These are phyloP conservation scores for Acmispon strigosus DNA, from an alignment of 306 rosid species.

Conservation along the genomic window DNA sequence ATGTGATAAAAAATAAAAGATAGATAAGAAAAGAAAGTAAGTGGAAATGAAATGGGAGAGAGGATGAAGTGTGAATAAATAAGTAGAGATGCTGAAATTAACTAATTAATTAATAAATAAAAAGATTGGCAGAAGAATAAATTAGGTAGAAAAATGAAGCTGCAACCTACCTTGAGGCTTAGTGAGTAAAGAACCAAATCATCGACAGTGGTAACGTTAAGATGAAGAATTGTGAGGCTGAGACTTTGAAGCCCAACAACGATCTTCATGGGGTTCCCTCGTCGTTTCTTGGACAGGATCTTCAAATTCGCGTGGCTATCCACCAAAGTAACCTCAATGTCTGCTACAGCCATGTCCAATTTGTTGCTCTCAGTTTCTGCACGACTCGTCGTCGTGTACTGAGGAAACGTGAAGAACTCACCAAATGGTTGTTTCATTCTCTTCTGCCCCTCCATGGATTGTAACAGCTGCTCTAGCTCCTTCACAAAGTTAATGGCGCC, in stretches of 20 bases:
- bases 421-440: conserved; percentile 28
- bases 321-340: conserved; percentile 85
- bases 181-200: conserved; percentile 73
- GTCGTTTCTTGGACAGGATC: conserved; percentile 52
- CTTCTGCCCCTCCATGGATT: conserved; percentile 46
- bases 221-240: conserved; percentile 65
- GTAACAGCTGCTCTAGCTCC: conserved; percentile 73
- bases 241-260: conserved; percentile 61
- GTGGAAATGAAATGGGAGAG: no score
- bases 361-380: conserved; percentile 28
- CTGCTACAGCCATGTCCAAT: conserved; percentile 31
- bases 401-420: conserved; percentile 78
- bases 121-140: not conserved
- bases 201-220: conserved; percentile 54
- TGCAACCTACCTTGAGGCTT: conserved; percentile 56
- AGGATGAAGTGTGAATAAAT: no score
- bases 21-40: no score
- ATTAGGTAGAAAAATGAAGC: not conserved
- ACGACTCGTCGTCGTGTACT: conserved; percentile 56
- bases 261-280: conserved; percentile 51
- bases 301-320: conserved; percentile 83
- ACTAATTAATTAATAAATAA: no score
- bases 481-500: conserved; percentile 92
- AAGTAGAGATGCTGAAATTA: no score
- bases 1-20: no score